phyloP scores from a whole-genome alignment of 2,329 filamentous ascomycete genomes.

The Aspergillus jensenii region DNA sequence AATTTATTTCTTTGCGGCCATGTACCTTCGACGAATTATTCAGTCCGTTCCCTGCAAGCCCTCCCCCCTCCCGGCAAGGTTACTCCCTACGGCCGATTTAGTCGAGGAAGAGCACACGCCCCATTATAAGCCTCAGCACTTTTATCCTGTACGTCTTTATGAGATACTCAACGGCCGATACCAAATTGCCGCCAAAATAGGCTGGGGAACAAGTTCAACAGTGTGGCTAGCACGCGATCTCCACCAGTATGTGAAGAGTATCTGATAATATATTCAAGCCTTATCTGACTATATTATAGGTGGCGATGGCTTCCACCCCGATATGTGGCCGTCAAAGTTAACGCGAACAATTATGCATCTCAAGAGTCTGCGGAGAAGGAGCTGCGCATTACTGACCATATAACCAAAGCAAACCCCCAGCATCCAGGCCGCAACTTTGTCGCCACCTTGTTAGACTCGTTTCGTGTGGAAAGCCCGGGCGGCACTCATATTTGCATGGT shows the following conservation, averaged over 20 bases:
- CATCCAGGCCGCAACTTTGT: constrained; percentile 35
- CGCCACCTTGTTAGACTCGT: constrained; percentile 34
- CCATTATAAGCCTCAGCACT: constrained; percentile 16
- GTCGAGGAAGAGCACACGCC: constrained; percentile 17
- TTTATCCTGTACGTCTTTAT: constrained; percentile 16
- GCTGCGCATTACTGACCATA: constrained; percentile 32
- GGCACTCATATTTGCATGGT: constrained; percentile 38
- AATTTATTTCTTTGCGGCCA: constrained; percentile 3
- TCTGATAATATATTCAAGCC: constrained; percentile 1
- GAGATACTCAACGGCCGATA: constrained; percentile 34
- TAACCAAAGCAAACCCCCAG: constrained; percentile 26
- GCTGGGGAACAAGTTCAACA: constrained; percentile 41
- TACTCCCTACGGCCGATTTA: constrained; percentile 9
- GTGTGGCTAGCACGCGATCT: constrained; percentile 42
- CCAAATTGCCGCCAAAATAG: constrained; percentile 39
- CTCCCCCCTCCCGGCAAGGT: not conserved
- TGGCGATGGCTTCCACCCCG: constrained; percentile 24
- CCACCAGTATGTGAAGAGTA: constrained; percentile 18
- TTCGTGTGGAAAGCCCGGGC: constrained; percentile 25
- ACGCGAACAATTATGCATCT: constrained; percentile 26
- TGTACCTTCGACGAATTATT: constrained; percentile 10
- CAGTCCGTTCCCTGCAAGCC: constrained; percentile 11
- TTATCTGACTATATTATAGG: constrained; percentile 15
- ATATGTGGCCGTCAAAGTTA: constrained; percentile 38
- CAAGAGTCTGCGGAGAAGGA: constrained; percentile 25